Evolutionary conservation across 176 grass and related monocot genomes (phyloP).

Genomic region (Oryza glumipatula): DNA sequence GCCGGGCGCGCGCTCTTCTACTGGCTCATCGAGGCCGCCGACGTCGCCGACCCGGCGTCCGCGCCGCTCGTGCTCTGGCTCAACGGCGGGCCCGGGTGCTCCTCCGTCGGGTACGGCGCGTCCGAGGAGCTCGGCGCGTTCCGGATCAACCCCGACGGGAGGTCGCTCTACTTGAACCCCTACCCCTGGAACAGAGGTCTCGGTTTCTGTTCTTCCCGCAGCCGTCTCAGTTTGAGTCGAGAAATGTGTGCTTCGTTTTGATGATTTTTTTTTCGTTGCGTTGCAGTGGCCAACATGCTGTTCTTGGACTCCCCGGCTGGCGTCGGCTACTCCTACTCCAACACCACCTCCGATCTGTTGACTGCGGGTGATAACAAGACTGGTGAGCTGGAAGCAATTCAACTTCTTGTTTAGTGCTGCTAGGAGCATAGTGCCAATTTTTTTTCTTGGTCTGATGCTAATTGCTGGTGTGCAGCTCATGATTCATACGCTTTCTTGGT

Average conservation of each 20-base stretch:
- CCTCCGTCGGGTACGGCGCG: conserved; percentile 82
- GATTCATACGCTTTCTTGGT: conserved; percentile 73
- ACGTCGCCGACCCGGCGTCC: conserved; percentile 23
- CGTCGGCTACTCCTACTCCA: conserved; percentile 87
- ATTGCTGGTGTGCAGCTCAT: conserved; percentile 43
- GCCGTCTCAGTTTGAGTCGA: not conserved
- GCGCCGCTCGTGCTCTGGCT: conserved; percentile 92
- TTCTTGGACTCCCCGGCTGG: conserved; percentile 91
- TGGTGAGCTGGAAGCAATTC: conserved; percentile 40
- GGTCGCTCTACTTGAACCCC: conserved; percentile 61
- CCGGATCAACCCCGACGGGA: conserved; percentile 71
- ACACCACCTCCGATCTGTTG: conserved; percentile 70
- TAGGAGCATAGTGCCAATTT: not conserved
- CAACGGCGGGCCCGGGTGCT: conserved; percentile 91
- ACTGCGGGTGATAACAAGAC: conserved; percentile 72
- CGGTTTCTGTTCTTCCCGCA: not conserved
- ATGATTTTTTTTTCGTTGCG: not conserved
- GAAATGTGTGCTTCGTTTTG: not conserved
- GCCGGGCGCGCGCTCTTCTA: conserved; percentile 82
- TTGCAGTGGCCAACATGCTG: conserved; percentile 81
- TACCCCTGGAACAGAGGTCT: conserved; percentile 85
- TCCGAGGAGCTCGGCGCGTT: conserved; percentile 92
- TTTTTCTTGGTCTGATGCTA: not conserved
- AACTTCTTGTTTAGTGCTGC: not conserved
- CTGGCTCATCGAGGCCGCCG: conserved; percentile 67